phyloP scores from a whole-genome alignment of 352 stramenopile species.

The Pythium aristosporum region DNA sequence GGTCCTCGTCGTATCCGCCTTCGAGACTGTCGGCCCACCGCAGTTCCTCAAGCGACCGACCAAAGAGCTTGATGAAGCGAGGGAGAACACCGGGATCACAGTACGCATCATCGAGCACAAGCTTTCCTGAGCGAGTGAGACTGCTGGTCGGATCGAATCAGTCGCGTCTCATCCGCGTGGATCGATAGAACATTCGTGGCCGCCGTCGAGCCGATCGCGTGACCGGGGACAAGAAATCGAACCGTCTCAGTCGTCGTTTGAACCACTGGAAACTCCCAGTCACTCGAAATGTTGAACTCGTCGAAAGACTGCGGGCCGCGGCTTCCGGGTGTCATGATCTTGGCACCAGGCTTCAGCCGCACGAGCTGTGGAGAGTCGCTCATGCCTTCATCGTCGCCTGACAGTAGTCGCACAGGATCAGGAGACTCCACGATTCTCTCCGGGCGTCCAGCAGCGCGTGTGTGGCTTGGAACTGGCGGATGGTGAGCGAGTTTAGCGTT shows the following conservation, averaged over 20 bases:
- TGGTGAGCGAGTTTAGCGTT: not conserved
- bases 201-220: conserved; percentile 2
- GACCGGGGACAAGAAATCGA: conserved; percentile 3
- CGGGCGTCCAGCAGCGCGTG: conserved; percentile 8
- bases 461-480: conserved; percentile 1
- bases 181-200: not conserved
- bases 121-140: not conserved
- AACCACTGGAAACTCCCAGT: not conserved
- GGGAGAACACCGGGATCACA: conserved; percentile 5
- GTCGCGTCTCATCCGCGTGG: not conserved
- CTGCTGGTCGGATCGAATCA: not conserved
- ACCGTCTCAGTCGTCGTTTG: not conserved
- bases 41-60: conserved; percentile 3
- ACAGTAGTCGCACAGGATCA: conserved; percentile 7
- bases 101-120: conserved; percentile 3
- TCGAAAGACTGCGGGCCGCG: conserved; percentile 1
- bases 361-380: not conserved
- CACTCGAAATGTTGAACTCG: conserved; percentile 4
- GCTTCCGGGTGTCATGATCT: conserved; percentile 9
- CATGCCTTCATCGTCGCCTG: not conserved
- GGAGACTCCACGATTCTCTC: not conserved
- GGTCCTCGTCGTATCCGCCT: not conserved
- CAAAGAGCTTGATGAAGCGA: conserved; percentile 2
- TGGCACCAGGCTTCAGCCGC: not conserved
- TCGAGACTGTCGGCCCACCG: conserved; percentile 10